Conservation (phyloP, 768 basidiomycete species). For the Amanita phalloides region DNA sequence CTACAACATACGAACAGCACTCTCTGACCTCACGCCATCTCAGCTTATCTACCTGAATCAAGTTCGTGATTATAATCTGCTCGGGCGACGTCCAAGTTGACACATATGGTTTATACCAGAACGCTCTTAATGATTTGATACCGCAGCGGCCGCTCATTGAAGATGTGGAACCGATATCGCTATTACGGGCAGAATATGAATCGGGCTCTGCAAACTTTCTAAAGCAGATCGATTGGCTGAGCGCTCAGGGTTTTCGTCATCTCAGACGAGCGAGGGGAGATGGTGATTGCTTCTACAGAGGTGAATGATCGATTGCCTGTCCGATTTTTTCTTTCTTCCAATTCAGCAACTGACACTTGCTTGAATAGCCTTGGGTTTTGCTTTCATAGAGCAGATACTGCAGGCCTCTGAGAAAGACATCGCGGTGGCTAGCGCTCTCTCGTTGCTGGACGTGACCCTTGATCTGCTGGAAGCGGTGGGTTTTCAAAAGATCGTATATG, state of each 20-base stretch:
- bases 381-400: slow-evolving; percentile 68
- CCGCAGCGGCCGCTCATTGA: slow-evolving; percentile 43
- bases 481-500: slow-evolving; percentile 60
- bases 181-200: slow-evolving; percentile 58
- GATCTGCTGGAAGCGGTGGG: slow-evolving; percentile 43
- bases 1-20: not conserved
- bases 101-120: not conserved
- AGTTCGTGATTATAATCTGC: slow-evolving; percentile 5
- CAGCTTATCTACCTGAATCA: slow-evolving; percentile 15
- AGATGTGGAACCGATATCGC: slow-evolving; percentile 36
- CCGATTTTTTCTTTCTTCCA: not conserved
- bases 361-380: slow-evolving; percentile 64
- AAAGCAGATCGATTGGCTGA: slow-evolving; percentile 67
- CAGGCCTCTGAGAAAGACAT: slow-evolving; percentile 29
- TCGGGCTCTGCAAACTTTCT: slow-evolving; percentile 48
- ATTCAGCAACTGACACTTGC: not conserved
- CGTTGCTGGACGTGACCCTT: slow-evolving; percentile 37
- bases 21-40: slow-evolving; percentile 6
- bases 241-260: slow-evolving; percentile 46
- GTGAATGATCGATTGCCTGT: slow-evolving; percentile 26
- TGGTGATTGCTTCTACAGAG: slow-evolving; percentile 90
- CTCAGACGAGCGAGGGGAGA: slow-evolving; percentile 75
- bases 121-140: slow-evolving; percentile 22
- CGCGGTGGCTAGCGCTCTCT: slow-evolving; percentile 39
- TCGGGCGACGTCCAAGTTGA: not conserved